These are phyloP conservation scores for Solanum medicagineum DNA, from an alignment of 257 asterid species.

Conservation along the genomic window DNA sequence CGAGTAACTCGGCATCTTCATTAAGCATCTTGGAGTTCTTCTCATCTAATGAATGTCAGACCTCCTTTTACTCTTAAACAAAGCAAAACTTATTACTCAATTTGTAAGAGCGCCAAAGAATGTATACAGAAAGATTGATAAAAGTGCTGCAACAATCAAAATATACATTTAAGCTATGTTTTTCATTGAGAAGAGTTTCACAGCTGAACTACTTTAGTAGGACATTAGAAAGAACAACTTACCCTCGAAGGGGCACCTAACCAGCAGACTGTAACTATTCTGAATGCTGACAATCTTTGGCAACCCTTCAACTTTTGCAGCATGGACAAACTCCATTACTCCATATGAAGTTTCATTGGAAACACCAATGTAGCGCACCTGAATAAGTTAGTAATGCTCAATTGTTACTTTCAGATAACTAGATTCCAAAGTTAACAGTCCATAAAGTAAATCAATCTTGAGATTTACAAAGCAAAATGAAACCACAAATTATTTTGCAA, in stretches of 20 bases:
- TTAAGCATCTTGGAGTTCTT: neutral
- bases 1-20: neutral
- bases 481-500: neutral
- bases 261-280: constrained; percentile 70
- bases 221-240: constrained; percentile 11
- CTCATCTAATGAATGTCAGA: neutral
- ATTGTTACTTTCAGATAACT: neutral
- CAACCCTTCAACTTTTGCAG: constrained; percentile 79
- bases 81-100: neutral
- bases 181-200: neutral
- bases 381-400: constrained; percentile 7
- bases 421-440: neutral
- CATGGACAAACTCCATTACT: constrained; percentile 84
- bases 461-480: neutral
- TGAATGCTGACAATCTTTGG: constrained; percentile 92
- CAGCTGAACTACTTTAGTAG: neutral
- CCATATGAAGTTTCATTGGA: constrained; percentile 96
- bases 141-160: neutral
- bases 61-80: neutral
- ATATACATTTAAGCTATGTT: neutral
- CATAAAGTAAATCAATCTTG: neutral
- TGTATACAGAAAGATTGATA: neutral
- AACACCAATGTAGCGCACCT: constrained; percentile 91
- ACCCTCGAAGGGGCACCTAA: constrained; percentile 79
- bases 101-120: neutral